Evolutionary conservation across 305 asterid species (phyloP).

Genomic region (Fraxinus ornus): DNA sequence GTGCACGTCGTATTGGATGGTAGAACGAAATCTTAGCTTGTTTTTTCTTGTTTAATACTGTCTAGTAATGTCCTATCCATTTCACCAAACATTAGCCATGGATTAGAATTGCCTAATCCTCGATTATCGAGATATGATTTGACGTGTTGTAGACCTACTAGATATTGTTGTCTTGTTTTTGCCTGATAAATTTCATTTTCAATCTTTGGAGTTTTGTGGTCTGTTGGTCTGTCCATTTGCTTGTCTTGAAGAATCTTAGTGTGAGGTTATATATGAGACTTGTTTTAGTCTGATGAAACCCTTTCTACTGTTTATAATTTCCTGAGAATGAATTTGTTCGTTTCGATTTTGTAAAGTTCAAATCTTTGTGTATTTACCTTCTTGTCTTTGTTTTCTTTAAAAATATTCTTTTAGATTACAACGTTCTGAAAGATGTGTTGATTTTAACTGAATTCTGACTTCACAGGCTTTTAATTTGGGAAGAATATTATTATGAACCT

Average conservation of each 20-base stretch:
- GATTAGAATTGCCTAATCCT: slow-evolving; percentile 4
- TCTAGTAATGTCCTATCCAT: neutral
- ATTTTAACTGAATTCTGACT: slow-evolving; percentile 19
- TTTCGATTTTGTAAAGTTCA: slow-evolving; percentile 46
- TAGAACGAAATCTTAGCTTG: slow-evolving; percentile 27
- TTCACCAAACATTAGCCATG: neutral
- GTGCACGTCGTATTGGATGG: neutral
- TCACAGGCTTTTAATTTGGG: slow-evolving; percentile 89
- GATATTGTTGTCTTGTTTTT: slow-evolving; percentile 45
- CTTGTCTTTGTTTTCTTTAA: slow-evolving; percentile 25
- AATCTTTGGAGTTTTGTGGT: slow-evolving; percentile 60
- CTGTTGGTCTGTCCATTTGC: slow-evolving; percentile 56
- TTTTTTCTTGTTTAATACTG: neutral
- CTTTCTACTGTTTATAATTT: slow-evolving; percentile 29
- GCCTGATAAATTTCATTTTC: slow-evolving; percentile 44
- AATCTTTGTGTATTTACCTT: slow-evolving; percentile 34
- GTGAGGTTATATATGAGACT: slow-evolving; percentile 25
- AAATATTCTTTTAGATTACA: neutral
- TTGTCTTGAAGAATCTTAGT: slow-evolving; percentile 65
- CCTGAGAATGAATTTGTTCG: slow-evolving; percentile 34
- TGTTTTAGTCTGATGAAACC: slow-evolving; percentile 32
- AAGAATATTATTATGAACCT: slow-evolving; percentile 76
- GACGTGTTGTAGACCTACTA: slow-evolving; percentile 40
- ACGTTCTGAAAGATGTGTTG: slow-evolving; percentile 5
- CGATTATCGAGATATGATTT: slow-evolving; percentile 26